Evolutionary conservation across 331 rosid genomes (phyloP).

Genomic region (Prunus yedoensis): DNA sequence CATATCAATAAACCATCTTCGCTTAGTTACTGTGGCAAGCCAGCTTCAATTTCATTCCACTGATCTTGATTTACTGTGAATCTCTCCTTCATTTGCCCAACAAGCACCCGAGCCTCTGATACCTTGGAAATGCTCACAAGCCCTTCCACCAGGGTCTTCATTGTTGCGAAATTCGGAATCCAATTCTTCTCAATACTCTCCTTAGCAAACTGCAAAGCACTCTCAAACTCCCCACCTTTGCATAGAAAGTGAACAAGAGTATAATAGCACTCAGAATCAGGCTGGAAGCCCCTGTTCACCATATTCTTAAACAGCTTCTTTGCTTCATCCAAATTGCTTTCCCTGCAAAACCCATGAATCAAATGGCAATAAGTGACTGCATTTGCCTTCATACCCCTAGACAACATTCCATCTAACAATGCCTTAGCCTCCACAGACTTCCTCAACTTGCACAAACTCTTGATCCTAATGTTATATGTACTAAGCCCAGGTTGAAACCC

Average conservation of each 20-base stretch:
- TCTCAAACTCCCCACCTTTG: constrained; percentile 51
- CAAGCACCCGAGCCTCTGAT: constrained; percentile 56
- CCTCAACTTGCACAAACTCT: constrained; percentile 70
- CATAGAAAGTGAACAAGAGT: constrained; percentile 52
- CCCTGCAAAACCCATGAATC: constrained; percentile 73
- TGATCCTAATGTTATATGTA: constrained; percentile 67
- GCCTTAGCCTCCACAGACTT: constrained; percentile 66
- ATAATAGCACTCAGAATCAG: constrained; percentile 50
- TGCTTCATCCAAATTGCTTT: constrained; percentile 67
- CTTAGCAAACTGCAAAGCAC: constrained; percentile 39
- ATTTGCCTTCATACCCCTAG: constrained; percentile 63
- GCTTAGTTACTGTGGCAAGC: constrained; percentile 44
- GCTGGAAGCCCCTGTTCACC: constrained; percentile 50
- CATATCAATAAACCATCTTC: not conserved
- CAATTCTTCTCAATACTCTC: constrained; percentile 64
- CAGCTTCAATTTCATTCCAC: constrained; percentile 78
- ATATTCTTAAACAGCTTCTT: constrained; percentile 55
- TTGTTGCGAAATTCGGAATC: constrained; percentile 60
- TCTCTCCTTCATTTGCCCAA: constrained; percentile 63
- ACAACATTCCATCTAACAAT: constrained; percentile 63
- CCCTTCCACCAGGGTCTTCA: constrained; percentile 74
- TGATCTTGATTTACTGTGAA: constrained; percentile 39
- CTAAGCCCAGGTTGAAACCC: constrained; percentile 31
- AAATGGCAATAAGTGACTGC: constrained; percentile 47
- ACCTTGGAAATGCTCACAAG: constrained; percentile 54